These are phyloP conservation scores for Mycena polygramma DNA, from an alignment of 768 basidiomycete species.

Conservation along the genomic window DNA sequence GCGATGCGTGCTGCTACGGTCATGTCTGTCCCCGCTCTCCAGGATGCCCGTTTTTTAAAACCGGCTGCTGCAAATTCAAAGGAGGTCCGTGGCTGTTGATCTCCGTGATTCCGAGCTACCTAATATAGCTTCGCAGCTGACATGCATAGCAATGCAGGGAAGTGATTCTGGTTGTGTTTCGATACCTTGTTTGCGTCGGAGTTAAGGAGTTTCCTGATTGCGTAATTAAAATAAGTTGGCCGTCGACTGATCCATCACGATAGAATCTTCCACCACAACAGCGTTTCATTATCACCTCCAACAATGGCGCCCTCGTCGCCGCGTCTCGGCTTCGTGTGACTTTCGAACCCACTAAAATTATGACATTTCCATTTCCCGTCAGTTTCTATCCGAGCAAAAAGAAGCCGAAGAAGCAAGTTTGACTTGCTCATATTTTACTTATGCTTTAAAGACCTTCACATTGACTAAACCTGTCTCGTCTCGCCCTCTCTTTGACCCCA, in stretches of 20 bases:
- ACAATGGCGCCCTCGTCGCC: slow-evolving; percentile 35
- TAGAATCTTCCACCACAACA: slow-evolving; percentile 13
- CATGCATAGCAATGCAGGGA: slow-evolving; percentile 51
- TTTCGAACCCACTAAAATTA: slow-evolving; percentile 55
- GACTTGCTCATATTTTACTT: slow-evolving; percentile 41
- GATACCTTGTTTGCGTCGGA: slow-evolving; percentile 13
- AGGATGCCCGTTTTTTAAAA: slow-evolving; percentile 63
- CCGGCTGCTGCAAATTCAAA: slow-evolving; percentile 71
- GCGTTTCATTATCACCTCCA: slow-evolving; percentile 27
- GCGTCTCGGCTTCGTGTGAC: slow-evolving; percentile 54
- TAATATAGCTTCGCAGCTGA: slow-evolving; percentile 46
- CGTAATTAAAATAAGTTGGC: slow-evolving; percentile 9
- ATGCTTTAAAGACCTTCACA: slow-evolving; percentile 56
- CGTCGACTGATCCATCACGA: not conserved
- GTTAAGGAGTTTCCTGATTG: slow-evolving; percentile 36
- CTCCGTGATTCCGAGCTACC: slow-evolving; percentile 17
- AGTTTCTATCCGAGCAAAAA: slow-evolving; percentile 65
- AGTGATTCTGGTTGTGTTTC: not conserved
- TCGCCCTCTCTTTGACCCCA: slow-evolving; percentile 46
- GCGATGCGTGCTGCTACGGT: slow-evolving; percentile 70
- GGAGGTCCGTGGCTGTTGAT: slow-evolving; percentile 58
- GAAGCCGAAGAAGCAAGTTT: slow-evolving; percentile 64
- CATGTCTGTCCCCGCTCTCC: slow-evolving; percentile 61
- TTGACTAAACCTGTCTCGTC: slow-evolving; percentile 48
- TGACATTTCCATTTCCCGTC: slow-evolving; percentile 58